phyloP scores from a whole-genome alignment of 1,284 basidiomycete genomes.

The Tylopilus sp. region DNA sequence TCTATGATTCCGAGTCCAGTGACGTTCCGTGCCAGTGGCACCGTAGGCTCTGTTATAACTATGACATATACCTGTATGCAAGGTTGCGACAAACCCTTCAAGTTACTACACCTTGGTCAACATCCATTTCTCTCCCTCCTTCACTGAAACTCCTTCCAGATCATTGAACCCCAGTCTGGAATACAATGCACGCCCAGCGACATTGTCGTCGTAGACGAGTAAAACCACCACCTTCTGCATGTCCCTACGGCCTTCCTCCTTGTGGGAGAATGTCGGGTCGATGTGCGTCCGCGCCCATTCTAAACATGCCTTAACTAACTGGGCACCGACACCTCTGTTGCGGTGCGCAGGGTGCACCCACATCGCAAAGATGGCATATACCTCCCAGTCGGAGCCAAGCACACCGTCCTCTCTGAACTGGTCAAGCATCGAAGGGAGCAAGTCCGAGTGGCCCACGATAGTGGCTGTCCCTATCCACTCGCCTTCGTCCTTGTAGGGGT shows the following conservation, averaged over 20 bases:
- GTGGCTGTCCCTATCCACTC: constrained; percentile 46
- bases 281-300: constrained; percentile 36
- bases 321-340: constrained; percentile 42
- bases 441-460: constrained; percentile 40
- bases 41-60: no score
- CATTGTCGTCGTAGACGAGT: constrained; percentile 24
- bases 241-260: background rate
- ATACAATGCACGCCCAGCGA: constrained; percentile 29
- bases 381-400: constrained; percentile 24
- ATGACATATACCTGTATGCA: background rate
- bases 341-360: constrained; percentile 51
- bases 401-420: constrained; percentile 25
- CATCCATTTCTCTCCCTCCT: constrained; percentile 35
- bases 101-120: constrained; percentile 20
- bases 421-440: constrained; percentile 19
- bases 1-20: no score
- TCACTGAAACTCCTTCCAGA: constrained; percentile 8
- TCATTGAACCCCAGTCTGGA: constrained; percentile 32
- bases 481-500: background rate
- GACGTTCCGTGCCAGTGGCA: no score
- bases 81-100: background rate
- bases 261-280: constrained; percentile 19
- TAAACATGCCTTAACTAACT: constrained; percentile 30
- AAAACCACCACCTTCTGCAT: constrained; percentile 32
- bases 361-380: constrained; percentile 46